These are phyloP conservation scores for Ceratobasidium sp. DNA, from an alignment of 1,284 basidiomycete species.

Conservation along the genomic window DNA sequence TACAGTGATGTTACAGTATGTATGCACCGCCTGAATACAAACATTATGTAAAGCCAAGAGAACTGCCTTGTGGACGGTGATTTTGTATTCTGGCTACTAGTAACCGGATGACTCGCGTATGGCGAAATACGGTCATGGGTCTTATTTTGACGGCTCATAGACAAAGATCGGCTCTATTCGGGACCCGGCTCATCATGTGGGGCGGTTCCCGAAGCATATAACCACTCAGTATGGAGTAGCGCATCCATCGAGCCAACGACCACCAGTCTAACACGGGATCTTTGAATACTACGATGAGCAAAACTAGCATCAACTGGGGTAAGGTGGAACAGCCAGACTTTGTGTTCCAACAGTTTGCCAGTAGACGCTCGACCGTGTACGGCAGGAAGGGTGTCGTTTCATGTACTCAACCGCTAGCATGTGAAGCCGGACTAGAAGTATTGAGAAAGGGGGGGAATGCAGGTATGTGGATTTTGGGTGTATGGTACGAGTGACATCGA, in stretches of 20 bases:
- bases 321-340: constrained; percentile 68
- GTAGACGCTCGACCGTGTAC: constrained; percentile 77
- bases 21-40: no score
- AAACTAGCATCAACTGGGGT: constrained; percentile 62
- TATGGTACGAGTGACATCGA: not conserved
- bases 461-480: constrained; percentile 53
- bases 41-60: not conserved
- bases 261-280: not conserved
- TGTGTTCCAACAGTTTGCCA: constrained; percentile 66
- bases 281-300: constrained; percentile 3
- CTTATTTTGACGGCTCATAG: constrained; percentile 4
- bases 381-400: constrained; percentile 88
- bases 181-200: constrained; percentile 22
- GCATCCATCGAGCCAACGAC: not conserved
- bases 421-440: constrained; percentile 87
- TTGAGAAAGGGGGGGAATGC: constrained; percentile 91
- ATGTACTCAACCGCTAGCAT: constrained; percentile 89
- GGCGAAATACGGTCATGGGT: no score
- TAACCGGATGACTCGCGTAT: no score
- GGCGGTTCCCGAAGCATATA: constrained; percentile 31
- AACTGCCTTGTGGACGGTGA: no score
- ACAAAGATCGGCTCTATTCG: constrained; percentile 31
- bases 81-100: no score
- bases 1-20: no score
- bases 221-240: constrained; percentile 6